phyloP scores from a whole-genome alignment of 2,329 filamentous ascomycete genomes.

The Diaporthe destruens region DNA sequence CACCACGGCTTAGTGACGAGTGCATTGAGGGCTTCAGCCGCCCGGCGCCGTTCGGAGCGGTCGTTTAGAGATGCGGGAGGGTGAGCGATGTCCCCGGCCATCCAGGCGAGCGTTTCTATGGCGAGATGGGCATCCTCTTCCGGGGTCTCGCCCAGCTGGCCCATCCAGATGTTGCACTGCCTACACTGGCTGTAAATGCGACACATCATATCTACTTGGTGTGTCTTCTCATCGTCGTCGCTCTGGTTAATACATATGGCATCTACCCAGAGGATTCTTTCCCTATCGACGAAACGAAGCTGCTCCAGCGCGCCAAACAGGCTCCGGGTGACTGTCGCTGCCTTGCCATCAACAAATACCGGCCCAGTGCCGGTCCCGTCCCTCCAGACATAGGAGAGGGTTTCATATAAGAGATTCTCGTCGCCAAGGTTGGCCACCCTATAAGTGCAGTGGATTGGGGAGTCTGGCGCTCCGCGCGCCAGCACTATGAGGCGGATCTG shows the following conservation, averaged over 20 bases:
- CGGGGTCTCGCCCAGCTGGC: neutral
- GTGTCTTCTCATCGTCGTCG: neutral
- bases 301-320: constrained; percentile 16
- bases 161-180: constrained; percentile 1
- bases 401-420: neutral
- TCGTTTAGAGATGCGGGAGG: neutral
- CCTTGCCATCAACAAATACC: neutral
- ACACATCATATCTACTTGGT: neutral
- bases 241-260: constrained; percentile 12
- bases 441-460: neutral
- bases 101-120: neutral
- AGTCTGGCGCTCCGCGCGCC: neutral
- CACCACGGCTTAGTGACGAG: neutral
- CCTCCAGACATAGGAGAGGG: neutral
- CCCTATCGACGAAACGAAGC: neutral
- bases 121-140: neutral
- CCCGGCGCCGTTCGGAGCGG: neutral
- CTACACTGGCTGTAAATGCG: constrained; percentile 8
- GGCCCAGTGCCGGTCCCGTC: neutral
- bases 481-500: neutral
- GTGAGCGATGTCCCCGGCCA: neutral
- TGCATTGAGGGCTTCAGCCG: neutral
- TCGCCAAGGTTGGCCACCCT: neutral
- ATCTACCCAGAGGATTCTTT: neutral
- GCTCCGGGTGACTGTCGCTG: neutral